Evolutionary conservation across 805 yeast species (phyloP), one percentile per base, ranked within the genome.

Genomic region (Wickerhamiella parazyma): DNA sequence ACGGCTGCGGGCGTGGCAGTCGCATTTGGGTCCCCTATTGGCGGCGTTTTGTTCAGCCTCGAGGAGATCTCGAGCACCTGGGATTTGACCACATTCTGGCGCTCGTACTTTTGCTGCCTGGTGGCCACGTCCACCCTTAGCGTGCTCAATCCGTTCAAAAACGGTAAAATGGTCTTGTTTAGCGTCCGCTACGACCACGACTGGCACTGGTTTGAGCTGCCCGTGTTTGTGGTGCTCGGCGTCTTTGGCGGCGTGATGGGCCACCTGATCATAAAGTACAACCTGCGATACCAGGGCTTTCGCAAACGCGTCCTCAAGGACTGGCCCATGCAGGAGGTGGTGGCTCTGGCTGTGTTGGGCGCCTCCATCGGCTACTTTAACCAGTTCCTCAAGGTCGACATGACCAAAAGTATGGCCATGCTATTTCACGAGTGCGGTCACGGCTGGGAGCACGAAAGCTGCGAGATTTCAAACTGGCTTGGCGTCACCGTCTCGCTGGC

Each of bases 1-100:
- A 73, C 95, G 8, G 97, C 95, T 3, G 95, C 98, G 1, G 99
- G 99, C 42, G 97, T 91, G 7, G 97, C 97, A 0, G 97, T 91
- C 7, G 98, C 97, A 0, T 91, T 91, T 25, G 36, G 36, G 2
- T 39, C 46, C 16, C 46, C 46, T 7, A 52, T 54, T 31, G 99
- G 99, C 26, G 99, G 99, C 12, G 97, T 91, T 1, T 62, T 91
- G 33, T 91, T 93, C 59, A 77, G 94, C 10, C 72, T 91, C 47
- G 99, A 91, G 58, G 98, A 91, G 53, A 85, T 91, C 24, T 74
- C 91, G 0, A 69, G 78, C 25, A 72, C 73, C 33, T 80, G 85
- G 57, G 80, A 76, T 51, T 64, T 86, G 12, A 70, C 80, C 3
- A 82, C 95, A 1, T 71, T 93, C 60, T 84, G 94, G 93, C 81